These are phyloP conservation scores for Hordeum pubiflorum DNA, from an alignment of 202 grass and related monocot genomes.

Conservation along the genomic window DNA sequence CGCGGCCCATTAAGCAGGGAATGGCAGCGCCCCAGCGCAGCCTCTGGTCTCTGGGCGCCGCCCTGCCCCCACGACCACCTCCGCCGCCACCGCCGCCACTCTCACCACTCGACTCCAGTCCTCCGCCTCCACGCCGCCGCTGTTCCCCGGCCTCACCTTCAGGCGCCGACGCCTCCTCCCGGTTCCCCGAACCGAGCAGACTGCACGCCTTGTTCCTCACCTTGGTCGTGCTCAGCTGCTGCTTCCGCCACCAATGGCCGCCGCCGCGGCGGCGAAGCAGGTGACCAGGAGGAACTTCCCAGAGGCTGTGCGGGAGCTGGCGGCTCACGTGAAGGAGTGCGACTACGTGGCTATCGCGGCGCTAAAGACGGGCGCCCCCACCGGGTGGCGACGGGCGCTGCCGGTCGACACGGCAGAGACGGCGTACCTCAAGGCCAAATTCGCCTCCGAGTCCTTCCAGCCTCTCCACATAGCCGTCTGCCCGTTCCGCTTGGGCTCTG, in stretches of 20 bases:
- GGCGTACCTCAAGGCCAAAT: slow-evolving; percentile 73
- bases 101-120: background rate
- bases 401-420: slow-evolving; percentile 68
- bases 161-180: too few relatives aligned
- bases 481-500: slow-evolving; percentile 46
- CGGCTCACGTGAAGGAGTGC: slow-evolving; percentile 35
- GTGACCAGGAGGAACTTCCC: slow-evolving; percentile 71
- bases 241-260: slow-evolving; percentile 19
- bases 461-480: slow-evolving; percentile 73
- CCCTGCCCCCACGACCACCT: background rate
- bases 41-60: too few relatives aligned
- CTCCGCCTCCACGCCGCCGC: too few relatives aligned
- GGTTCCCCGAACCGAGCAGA: background rate
- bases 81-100: too few relatives aligned
- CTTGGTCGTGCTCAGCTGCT: background rate
- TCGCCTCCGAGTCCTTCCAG: slow-evolving; percentile 75
- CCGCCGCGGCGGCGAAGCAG: slow-evolving; percentile 46
- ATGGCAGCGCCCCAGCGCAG: too few relatives aligned
- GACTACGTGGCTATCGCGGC: slow-evolving; percentile 66
- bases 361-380: slow-evolving; percentile 55
- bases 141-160: background rate
- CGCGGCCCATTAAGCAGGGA: background rate
- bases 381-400: slow-evolving; percentile 49
- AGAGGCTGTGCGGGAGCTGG: slow-evolving; percentile 41
- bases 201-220: background rate